Percentiles rank a stretch among this genome's conserved stretches.
These are phyloP conservation scores for Austroboletus eburneus DNA, from an alignment of 768 basidiomycete species.

Conservation along the genomic window DNA sequence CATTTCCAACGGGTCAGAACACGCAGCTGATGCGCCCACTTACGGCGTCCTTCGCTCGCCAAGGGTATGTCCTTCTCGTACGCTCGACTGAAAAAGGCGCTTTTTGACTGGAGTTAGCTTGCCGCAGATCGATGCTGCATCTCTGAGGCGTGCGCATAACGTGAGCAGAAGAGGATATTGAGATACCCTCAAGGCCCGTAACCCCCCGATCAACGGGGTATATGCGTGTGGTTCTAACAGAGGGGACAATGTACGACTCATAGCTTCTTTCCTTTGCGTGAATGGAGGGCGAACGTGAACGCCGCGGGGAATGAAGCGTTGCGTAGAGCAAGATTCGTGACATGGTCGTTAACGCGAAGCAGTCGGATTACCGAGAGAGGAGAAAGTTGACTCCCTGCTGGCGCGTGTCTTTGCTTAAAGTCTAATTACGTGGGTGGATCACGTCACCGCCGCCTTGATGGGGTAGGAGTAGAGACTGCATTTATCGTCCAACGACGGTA, in stretches of 20 bases:
- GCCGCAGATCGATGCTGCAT: constrained; percentile 13
- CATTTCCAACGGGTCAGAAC: constrained; percentile 18
- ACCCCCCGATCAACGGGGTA: constrained; percentile 20
- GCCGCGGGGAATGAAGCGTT: constrained; percentile 30
- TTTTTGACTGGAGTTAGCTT: constrained; percentile 14
- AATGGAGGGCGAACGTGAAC: constrained; percentile 17
- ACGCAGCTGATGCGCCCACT: constrained; percentile 33
- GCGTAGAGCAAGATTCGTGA: constrained; percentile 22
- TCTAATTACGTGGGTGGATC: constrained; percentile 33
- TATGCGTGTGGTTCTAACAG: constrained; percentile 3
- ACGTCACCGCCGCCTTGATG: constrained; percentile 32
- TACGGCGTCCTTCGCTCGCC: constrained; percentile 25
- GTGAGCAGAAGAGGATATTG: constrained; percentile 15
- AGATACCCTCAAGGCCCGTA: constrained; percentile 4
- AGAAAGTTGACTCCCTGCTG: constrained; percentile 17
- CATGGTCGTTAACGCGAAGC: constrained; percentile 12
- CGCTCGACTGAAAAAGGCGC: constrained; percentile 12
- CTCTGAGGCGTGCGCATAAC: constrained; percentile 8
- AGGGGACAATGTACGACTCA: constrained; percentile 5
- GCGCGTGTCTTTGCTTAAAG: constrained; percentile 35
- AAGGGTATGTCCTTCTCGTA: constrained; percentile 9
- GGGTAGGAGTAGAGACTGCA: constrained; percentile 5
- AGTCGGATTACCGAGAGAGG: constrained; percentile 16
- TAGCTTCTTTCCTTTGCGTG: constrained; percentile 11
- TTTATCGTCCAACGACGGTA: constrained; percentile 12